Evolutionary conservation across 345 rosid genomes (phyloP).

Genomic region (Dimocarpus longan): DNA sequence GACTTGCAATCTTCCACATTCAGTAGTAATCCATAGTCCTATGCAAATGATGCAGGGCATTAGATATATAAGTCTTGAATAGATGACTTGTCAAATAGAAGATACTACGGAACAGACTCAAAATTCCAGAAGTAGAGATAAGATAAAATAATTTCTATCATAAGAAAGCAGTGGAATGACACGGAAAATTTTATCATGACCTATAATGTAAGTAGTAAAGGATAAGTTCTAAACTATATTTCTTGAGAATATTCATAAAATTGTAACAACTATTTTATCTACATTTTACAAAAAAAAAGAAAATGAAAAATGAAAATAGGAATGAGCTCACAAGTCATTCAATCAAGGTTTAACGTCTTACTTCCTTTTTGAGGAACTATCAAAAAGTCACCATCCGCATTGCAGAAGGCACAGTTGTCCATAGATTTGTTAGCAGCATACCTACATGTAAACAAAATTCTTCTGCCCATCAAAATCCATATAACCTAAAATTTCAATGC

Average conservation of each 20-base stretch:
- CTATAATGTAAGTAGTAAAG: neutral
- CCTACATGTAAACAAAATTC: constrained; percentile 38
- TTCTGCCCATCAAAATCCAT: neutral
- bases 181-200: neutral
- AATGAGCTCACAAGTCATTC: neutral
- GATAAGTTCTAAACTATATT: neutral
- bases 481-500: neutral
- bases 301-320: neutral
- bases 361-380: constrained; percentile 92
- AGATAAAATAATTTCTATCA: neutral
- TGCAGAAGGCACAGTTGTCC: constrained; percentile 85
- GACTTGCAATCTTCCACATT: constrained; percentile 84
- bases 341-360: constrained; percentile 26
- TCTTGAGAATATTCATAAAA: neutral
- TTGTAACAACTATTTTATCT: neutral
- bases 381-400: constrained; percentile 97
- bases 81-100: neutral
- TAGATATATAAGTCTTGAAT: constrained; percentile 14
- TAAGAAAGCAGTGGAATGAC: neutral
- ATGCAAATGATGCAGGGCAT: constrained; percentile 18
- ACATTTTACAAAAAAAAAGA: neutral
- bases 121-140: neutral
- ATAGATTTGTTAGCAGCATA: constrained; percentile 85
- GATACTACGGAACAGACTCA: neutral
- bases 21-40: constrained; percentile 93